Percentiles rank a stretch among this genome's conserved stretches.
phyloP scores from a whole-genome alignment of 2,329 filamentous ascomycete species.

The Aspergillus sp. region DNA sequence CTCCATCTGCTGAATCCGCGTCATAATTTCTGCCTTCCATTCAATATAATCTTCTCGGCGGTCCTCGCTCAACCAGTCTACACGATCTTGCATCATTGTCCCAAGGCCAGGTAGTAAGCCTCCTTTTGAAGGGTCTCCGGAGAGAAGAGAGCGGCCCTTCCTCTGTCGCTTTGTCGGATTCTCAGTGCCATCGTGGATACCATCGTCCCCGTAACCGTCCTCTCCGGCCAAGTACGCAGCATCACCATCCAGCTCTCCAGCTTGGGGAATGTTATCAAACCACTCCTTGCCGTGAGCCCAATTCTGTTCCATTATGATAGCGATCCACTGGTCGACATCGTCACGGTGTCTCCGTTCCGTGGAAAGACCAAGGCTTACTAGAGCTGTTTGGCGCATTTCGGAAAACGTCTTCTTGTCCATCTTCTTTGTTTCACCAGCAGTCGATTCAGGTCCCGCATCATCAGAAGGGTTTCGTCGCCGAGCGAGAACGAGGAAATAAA shows the following conservation, averaged over 20 bases:
- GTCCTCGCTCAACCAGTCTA: conserved; percentile 45
- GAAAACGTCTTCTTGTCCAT: conserved; percentile 38
- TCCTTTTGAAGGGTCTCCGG: conserved; percentile 18
- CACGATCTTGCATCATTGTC: conserved; percentile 47
- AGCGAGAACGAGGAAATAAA: conserved; percentile 43
- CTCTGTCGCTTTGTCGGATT: conserved; percentile 22
- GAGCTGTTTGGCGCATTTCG: conserved; percentile 35
- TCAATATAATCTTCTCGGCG: conserved; percentile 35
- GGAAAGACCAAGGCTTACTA: conserved; percentile 31
- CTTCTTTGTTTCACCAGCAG: conserved; percentile 19
- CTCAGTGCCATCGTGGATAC: conserved; percentile 25
- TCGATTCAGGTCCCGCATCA: conserved; percentile 4
- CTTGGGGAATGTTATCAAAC: conserved; percentile 55
- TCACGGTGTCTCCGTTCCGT: conserved; percentile 37
- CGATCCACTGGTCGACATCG: conserved; percentile 60
- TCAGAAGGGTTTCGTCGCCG: conserved; percentile 42
- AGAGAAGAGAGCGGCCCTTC: conserved; percentile 7
- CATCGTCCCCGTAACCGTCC: conserved; percentile 29
- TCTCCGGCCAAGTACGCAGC: conserved; percentile 28
- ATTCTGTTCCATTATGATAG: conserved; percentile 46
- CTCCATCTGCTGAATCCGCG: conserved; percentile 30
- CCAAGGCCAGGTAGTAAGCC: conserved; percentile 43
- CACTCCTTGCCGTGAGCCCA: conserved; percentile 60
- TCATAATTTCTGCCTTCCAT: conserved; percentile 41
- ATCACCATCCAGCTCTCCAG: conserved; percentile 30